These are phyloP conservation scores for Aspergillus incahuasiensis DNA, from an alignment of 495 filamentous ascomycete species.

Conservation along the genomic window DNA sequence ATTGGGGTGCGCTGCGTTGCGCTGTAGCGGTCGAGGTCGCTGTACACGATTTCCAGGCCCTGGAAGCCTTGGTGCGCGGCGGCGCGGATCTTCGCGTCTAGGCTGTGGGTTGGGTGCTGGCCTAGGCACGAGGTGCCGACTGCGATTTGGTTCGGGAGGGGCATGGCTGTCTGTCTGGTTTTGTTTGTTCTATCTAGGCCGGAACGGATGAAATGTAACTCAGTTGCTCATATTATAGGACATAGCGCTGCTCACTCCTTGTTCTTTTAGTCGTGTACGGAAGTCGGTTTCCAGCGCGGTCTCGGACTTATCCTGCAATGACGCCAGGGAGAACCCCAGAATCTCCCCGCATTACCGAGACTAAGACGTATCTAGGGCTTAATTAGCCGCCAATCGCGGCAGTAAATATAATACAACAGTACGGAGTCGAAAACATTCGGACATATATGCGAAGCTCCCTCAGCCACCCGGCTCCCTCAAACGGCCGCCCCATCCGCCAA, in stretches of 20 bases:
- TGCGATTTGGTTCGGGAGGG: conserved; percentile 40
- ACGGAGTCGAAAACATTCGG: neutral
- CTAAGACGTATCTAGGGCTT: neutral
- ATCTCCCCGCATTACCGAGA: neutral
- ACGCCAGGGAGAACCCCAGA: neutral
- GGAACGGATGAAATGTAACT: too few species aligned
- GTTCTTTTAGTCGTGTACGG: neutral
- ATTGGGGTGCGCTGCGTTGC: conserved; percentile 28
- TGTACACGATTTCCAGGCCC: conserved; percentile 68
- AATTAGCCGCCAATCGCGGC: too few species aligned
- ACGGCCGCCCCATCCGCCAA: conserved; percentile 39
- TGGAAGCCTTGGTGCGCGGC: conserved; percentile 56
- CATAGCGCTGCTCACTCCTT: too few species aligned
- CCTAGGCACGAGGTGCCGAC: conserved; percentile 64
- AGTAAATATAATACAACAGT: too few species aligned
- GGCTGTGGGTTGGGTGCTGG: conserved; percentile 54
- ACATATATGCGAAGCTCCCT: neutral
- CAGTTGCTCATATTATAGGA: too few species aligned
- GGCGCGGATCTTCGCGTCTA: conserved; percentile 57
- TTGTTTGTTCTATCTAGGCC: neutral
- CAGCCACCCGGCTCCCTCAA: too few species aligned
- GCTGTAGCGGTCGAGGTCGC: conserved; percentile 58
- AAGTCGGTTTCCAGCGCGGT: conserved; percentile 1
- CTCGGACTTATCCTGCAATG: neutral
- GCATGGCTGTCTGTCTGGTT: neutral